These are phyloP conservation scores for Uronychia binucleata DNA, from an alignment of 73 alveolate genomes.

Conservation along the genomic window DNA sequence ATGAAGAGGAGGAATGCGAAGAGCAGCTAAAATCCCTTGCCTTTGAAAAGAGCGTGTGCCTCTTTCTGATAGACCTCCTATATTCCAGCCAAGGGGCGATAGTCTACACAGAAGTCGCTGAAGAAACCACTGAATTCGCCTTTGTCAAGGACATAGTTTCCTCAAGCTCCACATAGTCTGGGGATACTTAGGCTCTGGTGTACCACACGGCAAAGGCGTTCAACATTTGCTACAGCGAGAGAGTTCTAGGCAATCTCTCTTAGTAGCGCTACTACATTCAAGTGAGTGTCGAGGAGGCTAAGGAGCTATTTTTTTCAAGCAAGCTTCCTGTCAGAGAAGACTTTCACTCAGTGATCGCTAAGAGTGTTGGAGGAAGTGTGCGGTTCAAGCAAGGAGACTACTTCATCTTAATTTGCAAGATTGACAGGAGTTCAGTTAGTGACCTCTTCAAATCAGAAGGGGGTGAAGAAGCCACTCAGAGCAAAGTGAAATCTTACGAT, in stretches of 20 bases:
- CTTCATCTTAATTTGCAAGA: not conserved
- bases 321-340: not conserved
- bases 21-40: conserved; percentile 47
- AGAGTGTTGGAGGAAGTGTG: not conserved
- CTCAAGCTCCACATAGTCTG: not conserved
- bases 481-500: not conserved
- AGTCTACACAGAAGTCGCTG: conserved; percentile 48
- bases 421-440: not conserved
- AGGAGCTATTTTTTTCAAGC: not conserved
- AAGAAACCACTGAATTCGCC: conserved; percentile 41
- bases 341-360: not conserved
- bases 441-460: not conserved
- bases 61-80: conserved; percentile 52
- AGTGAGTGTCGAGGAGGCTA: not conserved
- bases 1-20: conserved; percentile 10
- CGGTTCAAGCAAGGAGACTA: conserved; percentile 4
- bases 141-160: conserved; percentile 26
- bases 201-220: conserved; percentile 3
- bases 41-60: conserved; percentile 56
- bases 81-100: conserved; percentile 64
- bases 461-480: not conserved
- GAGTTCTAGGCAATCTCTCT: not conserved
- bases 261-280: not conserved
- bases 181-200: not conserved
- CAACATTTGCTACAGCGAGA: conserved; percentile 1